Conservation (phyloP, 257 asterid genomes). For the Sherardia arvensis region DNA sequence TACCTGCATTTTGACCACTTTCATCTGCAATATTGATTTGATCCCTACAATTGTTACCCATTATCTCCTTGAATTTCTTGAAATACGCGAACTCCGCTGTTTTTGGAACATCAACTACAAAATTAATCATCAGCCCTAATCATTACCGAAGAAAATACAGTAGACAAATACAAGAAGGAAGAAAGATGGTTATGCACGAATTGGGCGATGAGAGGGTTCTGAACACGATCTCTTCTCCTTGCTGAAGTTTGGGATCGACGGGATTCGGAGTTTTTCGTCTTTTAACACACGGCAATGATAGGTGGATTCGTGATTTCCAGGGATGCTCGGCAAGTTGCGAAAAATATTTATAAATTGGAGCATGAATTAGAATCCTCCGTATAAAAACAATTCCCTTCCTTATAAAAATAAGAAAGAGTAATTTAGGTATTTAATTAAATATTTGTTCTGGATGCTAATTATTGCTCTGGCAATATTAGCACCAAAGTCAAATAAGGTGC, state of each 20-base stretch:
- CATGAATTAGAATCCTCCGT: too few relatives aligned
- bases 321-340: slow-evolving; percentile 13
- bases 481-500: too few relatives aligned
- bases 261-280: not conserved
- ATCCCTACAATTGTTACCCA: slow-evolving; percentile 16
- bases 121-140: not conserved
- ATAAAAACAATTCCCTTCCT: too few relatives aligned
- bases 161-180: not conserved
- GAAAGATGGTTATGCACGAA: not conserved
- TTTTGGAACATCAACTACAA: slow-evolving; percentile 59
- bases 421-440: too few relatives aligned
- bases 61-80: slow-evolving; percentile 43
- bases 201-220: slow-evolving; percentile 23
- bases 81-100: slow-evolving; percentile 80
- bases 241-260: slow-evolving; percentile 23
- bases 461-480: too few relatives aligned
- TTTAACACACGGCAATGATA: slow-evolving; percentile 22
- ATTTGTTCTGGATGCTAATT: too few relatives aligned
- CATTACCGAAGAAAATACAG: not conserved
- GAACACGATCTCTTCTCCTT: slow-evolving; percentile 43
- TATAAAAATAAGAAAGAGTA: too few relatives aligned
- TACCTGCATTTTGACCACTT: slow-evolving; percentile 29
- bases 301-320: slow-evolving; percentile 22
- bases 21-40: slow-evolving; percentile 16
- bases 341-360: too few relatives aligned